Percentiles rank a stretch among this genome's conserved stretches.
phyloP scores from a whole-genome alignment of 2,329 filamentous ascomycete species.

The Xenoacremonium recifei region DNA sequence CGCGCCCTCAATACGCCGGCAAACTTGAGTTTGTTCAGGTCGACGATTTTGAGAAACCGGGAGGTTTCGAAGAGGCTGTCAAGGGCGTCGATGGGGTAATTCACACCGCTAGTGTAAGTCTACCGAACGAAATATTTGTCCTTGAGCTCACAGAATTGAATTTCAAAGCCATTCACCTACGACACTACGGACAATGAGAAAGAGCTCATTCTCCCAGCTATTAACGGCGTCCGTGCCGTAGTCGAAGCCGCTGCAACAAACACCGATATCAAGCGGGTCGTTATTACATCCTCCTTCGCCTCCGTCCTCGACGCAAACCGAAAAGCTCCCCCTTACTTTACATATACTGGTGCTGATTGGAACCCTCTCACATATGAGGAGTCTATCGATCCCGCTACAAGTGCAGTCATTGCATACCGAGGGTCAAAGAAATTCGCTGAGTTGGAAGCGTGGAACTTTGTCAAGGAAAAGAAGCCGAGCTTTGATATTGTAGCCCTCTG shows the following conservation, averaged over 20 bases:
- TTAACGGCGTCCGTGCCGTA: conserved; percentile 43
- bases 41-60: conserved; percentile 38
- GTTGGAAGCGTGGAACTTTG: conserved; percentile 32
- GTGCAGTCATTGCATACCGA: conserved; percentile 39
- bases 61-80: conserved; percentile 36
- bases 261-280: conserved; percentile 28
- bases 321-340: conserved; percentile 47
- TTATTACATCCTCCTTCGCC: conserved; percentile 69
- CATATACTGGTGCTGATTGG: conserved; percentile 55
- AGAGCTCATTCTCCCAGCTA: conserved; percentile 43
- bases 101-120: conserved; percentile 43
- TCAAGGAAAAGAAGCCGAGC: conserved; percentile 30
- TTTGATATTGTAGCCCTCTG: conserved; percentile 46
- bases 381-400: conserved; percentile 35
- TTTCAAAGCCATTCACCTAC: conserved; percentile 40
- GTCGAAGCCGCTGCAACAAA: conserved; percentile 30
- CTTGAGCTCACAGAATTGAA: neutral
- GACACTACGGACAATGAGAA: conserved; percentile 42
- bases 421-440: conserved; percentile 36
- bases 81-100: conserved; percentile 42
- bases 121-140: too few species aligned
- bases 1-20: conserved; percentile 32
- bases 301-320: conserved; percentile 54
- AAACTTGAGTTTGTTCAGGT: conserved; percentile 42
- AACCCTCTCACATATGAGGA: conserved; percentile 54